Base-by-base conservation (phyloP, 495 filamentous ascomycete genomes). In the Lasiosphaeriaceae sp. region DNA sequence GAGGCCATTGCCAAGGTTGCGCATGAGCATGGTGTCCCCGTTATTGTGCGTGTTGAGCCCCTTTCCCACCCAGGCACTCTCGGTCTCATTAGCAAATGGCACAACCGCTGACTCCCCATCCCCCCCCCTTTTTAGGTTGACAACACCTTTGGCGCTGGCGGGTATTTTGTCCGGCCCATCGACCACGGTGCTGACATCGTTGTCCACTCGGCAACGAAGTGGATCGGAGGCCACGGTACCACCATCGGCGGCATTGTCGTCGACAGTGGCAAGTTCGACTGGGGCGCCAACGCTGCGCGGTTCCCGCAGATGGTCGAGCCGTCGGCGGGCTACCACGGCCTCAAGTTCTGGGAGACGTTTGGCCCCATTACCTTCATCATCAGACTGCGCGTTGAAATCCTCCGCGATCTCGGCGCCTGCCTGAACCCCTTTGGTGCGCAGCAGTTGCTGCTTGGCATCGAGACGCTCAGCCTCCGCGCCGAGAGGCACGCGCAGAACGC, bases 341-440 rank as follows among this genome's bases (percentile, higher is more conserved):
- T 98, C 54, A 95, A 92, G 69, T 97, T 97, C 81, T 96, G 87
- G 87, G 95, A 97, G 63, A 94, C 92, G 0, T 97, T 97, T 62
- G 95, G 95, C 3, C 71, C 84, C 22, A 84, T 94, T 63, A 83
- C 90, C 19, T 97, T 89, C 64, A 87, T 87, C 44, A 90, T 96
- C 65, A 83, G 89, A 6, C 83, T 88, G 21, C 85, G 90, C 19
- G 77, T 78, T 41, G 77, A 97, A 78, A 86, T 96, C 55, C 81
- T 96, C 51, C 85, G 95, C 62, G 94, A 98, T 70, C 71, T 97
- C 2, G 94, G 94, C 29, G 77, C 87, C 3, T 79, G 85, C 35
- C 71, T 98, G 59, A 97, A 96, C 75, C 92, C 94, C 0, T 97
- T 97, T 70, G 94, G 80, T 8, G 94, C 94, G n/a, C 92, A 96